These are phyloP conservation scores for Calvatia gigantea DNA, from an alignment of 768 basidiomycete species.

Conservation along the genomic window DNA sequence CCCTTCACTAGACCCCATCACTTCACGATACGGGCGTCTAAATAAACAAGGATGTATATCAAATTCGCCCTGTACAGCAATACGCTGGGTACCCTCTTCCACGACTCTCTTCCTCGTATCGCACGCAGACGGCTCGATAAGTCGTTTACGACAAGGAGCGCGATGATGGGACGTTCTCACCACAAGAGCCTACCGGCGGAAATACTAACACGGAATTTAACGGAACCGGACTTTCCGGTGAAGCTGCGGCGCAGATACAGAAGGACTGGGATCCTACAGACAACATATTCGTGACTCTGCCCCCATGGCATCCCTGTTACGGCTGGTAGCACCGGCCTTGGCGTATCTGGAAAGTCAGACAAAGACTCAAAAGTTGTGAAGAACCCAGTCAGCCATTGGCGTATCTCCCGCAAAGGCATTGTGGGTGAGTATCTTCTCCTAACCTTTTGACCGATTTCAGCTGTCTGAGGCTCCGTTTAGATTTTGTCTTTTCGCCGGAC, in stretches of 20 bases:
- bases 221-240: conserved; percentile 16
- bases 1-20: conserved; percentile 62
- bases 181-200: conserved; percentile 46
- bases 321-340: conserved; percentile 31
- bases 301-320: conserved; percentile 82
- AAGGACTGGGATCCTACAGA: conserved; percentile 76
- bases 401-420: conserved; percentile 66
- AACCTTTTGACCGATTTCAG: not conserved
- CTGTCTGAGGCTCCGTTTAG: conserved; percentile 31
- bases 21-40: conserved; percentile 76
- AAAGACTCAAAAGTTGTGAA: conserved; percentile 70
- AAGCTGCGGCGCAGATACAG: conserved; percentile 25
- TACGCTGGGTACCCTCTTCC: conserved; percentile 84
- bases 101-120: conserved; percentile 81
- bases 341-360: conserved; percentile 35
- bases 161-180: conserved; percentile 75
- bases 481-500: conserved; percentile 92
- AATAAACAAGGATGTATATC: conserved; percentile 87
- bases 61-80: conserved; percentile 80
- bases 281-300: conserved; percentile 75
- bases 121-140: conserved; percentile 86
- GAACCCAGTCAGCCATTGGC: conserved; percentile 93
- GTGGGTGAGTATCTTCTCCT: conserved; percentile 48
- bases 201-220: conserved; percentile 16
- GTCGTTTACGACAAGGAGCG: conserved; percentile 90